Evolutionary conservation across 805 yeast genomes (phyloP).

Genomic region (Metschnikowia picachoensis): DNA sequence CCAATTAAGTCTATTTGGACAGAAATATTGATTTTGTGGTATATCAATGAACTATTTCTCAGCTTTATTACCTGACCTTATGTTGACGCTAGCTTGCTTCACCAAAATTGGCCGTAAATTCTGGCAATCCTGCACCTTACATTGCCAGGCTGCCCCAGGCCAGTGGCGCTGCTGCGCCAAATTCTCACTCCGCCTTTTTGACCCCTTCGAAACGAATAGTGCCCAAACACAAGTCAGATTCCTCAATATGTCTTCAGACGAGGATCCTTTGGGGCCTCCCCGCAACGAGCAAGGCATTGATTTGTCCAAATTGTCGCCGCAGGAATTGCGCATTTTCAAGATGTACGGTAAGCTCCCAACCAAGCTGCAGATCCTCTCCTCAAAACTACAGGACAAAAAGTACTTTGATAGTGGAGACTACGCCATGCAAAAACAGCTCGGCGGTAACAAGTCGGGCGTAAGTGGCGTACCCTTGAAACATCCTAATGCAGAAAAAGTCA

Average conservation of each 20-base stretch:
- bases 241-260: conserved; percentile 29
- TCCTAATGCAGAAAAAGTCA: conserved; percentile 57
- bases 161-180: conserved; percentile 1
- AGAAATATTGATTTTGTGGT: too few species aligned
- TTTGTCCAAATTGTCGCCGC: conserved; percentile 60
- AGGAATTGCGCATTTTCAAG: conserved; percentile 72
- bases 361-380: conserved; percentile 67
- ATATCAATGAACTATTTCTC: too few species aligned
- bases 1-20: too few species aligned
- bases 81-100: too few species aligned
- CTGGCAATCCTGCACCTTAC: background rate
- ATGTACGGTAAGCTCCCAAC: conserved; percentile 86
- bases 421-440: conserved; percentile 62
- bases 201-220: background rate
- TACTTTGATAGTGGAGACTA: conserved; percentile 94
- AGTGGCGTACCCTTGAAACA: conserved; percentile 41
- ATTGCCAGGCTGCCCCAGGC: background rate
- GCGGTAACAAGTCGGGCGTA: conserved; percentile 27
- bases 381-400: conserved; percentile 80
- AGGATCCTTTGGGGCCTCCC: conserved; percentile 50
- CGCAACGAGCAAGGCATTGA: conserved; percentile 46
- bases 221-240: background rate
- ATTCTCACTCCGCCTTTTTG: background rate
- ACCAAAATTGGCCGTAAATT: too few species aligned
- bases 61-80: too few species aligned